phyloP scores from a whole-genome alignment of 2,329 filamentous ascomycete species.

The Aspergillus sp. region DNA sequence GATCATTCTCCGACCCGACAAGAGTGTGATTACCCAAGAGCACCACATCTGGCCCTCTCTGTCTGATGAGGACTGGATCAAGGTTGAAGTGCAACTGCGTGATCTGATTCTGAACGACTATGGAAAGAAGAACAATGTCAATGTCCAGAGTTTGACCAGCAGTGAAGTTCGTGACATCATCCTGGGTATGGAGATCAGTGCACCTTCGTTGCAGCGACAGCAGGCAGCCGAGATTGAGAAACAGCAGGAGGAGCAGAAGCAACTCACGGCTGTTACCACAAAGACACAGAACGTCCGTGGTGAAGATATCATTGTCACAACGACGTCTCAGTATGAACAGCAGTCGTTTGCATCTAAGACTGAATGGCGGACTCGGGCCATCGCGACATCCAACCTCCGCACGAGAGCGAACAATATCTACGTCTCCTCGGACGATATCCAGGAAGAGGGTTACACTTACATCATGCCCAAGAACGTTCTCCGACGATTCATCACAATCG shows the following conservation, averaged over 20 bases:
- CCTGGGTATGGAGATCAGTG: conserved; percentile 98
- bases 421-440: conserved; percentile 91
- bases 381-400: conserved; percentile 91
- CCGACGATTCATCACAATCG: conserved; percentile 96
- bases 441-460: conserved; percentile 87
- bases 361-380: conserved; percentile 94
- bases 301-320: conserved; percentile 97
- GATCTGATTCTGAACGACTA: conserved; percentile 98
- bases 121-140: conserved; percentile 99
- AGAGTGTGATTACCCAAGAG: conserved; percentile 96
- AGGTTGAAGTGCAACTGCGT: conserved; percentile 93
- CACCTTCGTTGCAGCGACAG: conserved; percentile 95
- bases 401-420: conserved; percentile 98
- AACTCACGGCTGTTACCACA: conserved; percentile 93
- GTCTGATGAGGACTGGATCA: conserved; percentile 96
- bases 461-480: conserved; percentile 99
- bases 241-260: conserved; percentile 94
- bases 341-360: conserved; percentile 98
- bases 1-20: conserved; percentile 87
- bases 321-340: conserved; percentile 96
- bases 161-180: conserved; percentile 98
- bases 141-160: conserved; percentile 91
- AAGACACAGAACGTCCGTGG: conserved; percentile 97
- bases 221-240: conserved; percentile 98
- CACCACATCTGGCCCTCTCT: conserved; percentile 98